Evolutionary conservation across 306 rosid species (phyloP).

Genomic region (Corylus avellana): DNA sequence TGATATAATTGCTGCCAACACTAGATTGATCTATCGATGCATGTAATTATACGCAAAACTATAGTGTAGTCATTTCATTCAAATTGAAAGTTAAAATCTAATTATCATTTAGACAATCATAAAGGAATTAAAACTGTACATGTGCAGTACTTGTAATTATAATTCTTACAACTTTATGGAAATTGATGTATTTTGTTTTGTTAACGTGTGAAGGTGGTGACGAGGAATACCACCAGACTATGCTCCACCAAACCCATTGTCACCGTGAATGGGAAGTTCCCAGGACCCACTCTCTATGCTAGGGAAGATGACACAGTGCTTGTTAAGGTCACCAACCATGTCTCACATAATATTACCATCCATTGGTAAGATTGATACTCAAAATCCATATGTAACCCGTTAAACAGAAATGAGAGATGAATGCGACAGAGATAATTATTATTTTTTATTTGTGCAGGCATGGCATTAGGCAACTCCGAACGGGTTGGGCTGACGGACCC

Average conservation of each 20-base stretch:
- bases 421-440: too few relatives aligned
- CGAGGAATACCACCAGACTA: constrained; percentile 47
- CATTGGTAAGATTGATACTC: constrained; percentile 58
- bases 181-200: too few relatives aligned
- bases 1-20: too few relatives aligned
- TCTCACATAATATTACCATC: constrained; percentile 59
- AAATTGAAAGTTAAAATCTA: not conserved
- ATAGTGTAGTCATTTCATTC: not conserved
- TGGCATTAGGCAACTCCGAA: constrained; percentile 72
- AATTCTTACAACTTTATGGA: too few relatives aligned
- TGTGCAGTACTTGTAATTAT: too few relatives aligned
- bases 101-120: not conserved
- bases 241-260: constrained; percentile 72
- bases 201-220: constrained; percentile 58
- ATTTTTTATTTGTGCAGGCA: constrained; percentile 50
- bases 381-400: too few relatives aligned
- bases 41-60: too few relatives aligned
- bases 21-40: too few relatives aligned
- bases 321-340: constrained; percentile 70
- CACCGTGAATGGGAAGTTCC: constrained; percentile 78
- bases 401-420: too few relatives aligned
- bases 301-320: constrained; percentile 84
- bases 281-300: constrained; percentile 88
- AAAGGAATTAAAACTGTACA: not conserved
- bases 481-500: constrained; percentile 95